These are phyloP conservation scores for Mercurialis annua DNA, from an alignment of 345 rosid genomes.

Conservation along the genomic window DNA sequence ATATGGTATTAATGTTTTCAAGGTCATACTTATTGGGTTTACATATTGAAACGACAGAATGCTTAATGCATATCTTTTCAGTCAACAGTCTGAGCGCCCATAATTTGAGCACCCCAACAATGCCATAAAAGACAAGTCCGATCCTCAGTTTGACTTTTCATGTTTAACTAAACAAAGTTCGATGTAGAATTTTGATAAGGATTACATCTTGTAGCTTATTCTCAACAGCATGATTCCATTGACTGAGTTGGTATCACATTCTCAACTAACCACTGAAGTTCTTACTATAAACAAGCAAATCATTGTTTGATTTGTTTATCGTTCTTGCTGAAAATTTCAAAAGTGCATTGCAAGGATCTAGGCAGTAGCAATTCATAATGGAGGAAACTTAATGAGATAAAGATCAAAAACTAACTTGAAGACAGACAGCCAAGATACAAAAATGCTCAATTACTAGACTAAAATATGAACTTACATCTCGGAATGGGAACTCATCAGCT, in stretches of 20 bases:
- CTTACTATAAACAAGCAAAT: background rate
- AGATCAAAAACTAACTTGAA: background rate
- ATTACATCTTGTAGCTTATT: background rate
- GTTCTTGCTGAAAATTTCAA: background rate
- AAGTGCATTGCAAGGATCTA: no score
- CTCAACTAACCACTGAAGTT: background rate
- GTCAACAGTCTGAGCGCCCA: background rate
- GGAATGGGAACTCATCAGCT: slow-evolving; percentile 79
- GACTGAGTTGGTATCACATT: background rate
- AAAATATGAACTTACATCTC: slow-evolving; percentile 48
- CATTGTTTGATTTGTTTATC: background rate
- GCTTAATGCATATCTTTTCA: background rate
- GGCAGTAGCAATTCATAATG: background rate
- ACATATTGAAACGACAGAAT: background rate
- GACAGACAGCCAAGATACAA: background rate
- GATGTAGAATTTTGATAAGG: background rate
- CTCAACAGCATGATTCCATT: background rate
- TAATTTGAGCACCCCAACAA: background rate
- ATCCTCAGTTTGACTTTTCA: background rate
- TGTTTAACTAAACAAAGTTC: background rate
- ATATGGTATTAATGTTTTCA: background rate
- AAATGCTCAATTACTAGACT: background rate
- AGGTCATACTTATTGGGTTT: background rate
- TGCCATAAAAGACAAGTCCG: background rate
- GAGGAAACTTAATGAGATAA: slow-evolving; percentile 4